phyloP scores from a whole-genome alignment of 2,329 filamentous ascomycete species.

The Blastomyces gilchristii region DNA sequence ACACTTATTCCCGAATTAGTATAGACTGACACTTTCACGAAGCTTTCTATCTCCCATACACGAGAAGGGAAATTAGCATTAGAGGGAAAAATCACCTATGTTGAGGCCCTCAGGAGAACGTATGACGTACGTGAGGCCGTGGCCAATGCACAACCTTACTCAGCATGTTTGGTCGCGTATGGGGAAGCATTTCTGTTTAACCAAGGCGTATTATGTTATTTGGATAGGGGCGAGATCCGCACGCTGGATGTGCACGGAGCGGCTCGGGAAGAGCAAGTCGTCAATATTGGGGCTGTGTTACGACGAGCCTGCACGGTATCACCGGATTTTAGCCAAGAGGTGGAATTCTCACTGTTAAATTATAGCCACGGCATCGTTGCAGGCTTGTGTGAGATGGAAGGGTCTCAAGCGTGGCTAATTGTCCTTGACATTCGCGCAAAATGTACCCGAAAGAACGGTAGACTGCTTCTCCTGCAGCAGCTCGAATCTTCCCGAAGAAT shows the following conservation, averaged over 20 bases:
- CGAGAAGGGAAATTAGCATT: constrained; percentile 37
- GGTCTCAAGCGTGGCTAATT: constrained; percentile 43
- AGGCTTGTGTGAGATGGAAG: constrained; percentile 44
- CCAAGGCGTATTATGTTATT: constrained; percentile 56
- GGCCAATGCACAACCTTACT: constrained; percentile 52
- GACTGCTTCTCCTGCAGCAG: constrained; percentile 34
- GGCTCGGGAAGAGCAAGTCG: constrained; percentile 43
- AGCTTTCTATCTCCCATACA: constrained; percentile 37
- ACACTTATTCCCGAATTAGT: not conserved
- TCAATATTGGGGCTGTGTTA: constrained; percentile 37
- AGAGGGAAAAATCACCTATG: constrained; percentile 35
- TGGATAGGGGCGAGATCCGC: constrained; percentile 43
- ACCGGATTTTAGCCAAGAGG: constrained; percentile 33
- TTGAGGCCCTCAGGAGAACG: constrained; percentile 47
- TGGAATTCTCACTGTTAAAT: constrained; percentile 47
- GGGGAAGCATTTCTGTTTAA: constrained; percentile 53
- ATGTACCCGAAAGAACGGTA: constrained; percentile 14
- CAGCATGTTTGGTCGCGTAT: constrained; percentile 49
- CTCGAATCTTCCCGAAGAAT: constrained; percentile 45
- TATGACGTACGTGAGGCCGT: constrained; percentile 53
- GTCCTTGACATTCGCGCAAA: constrained; percentile 36
- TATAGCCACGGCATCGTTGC: constrained; percentile 49
- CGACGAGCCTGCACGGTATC: constrained; percentile 20
- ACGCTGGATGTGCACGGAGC: constrained; percentile 49
- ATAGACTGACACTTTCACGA: constrained; percentile 16